These are phyloP conservation scores for Teunomyces pallodes DNA, from an alignment of 805 yeast species.

Conservation along the genomic window DNA sequence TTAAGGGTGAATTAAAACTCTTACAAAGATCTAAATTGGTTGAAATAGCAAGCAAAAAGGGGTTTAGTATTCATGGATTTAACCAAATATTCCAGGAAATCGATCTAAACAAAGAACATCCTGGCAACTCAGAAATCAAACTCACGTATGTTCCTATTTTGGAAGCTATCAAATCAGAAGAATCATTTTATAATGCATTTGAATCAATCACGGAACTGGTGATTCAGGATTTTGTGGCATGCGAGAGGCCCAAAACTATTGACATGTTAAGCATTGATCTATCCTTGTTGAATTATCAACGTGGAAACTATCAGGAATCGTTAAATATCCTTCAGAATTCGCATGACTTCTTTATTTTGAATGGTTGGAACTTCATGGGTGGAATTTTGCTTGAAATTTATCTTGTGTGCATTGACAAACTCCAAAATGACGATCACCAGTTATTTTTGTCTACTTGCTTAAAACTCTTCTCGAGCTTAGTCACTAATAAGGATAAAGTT, in stretches of 20 bases:
- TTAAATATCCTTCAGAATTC: conserved; percentile 63
- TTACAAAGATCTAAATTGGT: conserved; percentile 45
- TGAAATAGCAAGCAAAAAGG: conserved; percentile 20
- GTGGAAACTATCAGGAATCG: conserved; percentile 57
- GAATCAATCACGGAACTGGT: conserved; percentile 55
- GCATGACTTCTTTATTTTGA: conserved; percentile 60
- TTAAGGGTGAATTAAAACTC: conserved; percentile 48
- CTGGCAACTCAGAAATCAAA: not conserved
- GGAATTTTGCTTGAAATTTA: conserved; percentile 62
- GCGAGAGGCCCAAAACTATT: conserved; percentile 60
- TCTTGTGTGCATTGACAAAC: conserved; percentile 61
- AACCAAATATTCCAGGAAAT: conserved; percentile 19
- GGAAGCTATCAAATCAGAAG: conserved; percentile 13
- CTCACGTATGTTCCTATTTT: conserved; percentile 16
- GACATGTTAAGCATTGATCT: conserved; percentile 76
- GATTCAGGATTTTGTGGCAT: conserved; percentile 48
- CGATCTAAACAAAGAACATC: not conserved
- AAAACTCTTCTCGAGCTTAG: conserved; percentile 35
- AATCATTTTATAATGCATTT: conserved; percentile 31
- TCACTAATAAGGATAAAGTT: conserved; percentile 10
- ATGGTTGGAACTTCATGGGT: conserved; percentile 77
- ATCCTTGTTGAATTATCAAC: conserved; percentile 65
- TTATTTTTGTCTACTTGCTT: conserved; percentile 41
- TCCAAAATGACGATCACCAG: conserved; percentile 18
- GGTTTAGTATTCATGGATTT: conserved; percentile 18